Evolutionary conservation across 2,329 filamentous ascomycete genomes (phyloP).

Genomic region (Exserohilum rostratum): DNA sequence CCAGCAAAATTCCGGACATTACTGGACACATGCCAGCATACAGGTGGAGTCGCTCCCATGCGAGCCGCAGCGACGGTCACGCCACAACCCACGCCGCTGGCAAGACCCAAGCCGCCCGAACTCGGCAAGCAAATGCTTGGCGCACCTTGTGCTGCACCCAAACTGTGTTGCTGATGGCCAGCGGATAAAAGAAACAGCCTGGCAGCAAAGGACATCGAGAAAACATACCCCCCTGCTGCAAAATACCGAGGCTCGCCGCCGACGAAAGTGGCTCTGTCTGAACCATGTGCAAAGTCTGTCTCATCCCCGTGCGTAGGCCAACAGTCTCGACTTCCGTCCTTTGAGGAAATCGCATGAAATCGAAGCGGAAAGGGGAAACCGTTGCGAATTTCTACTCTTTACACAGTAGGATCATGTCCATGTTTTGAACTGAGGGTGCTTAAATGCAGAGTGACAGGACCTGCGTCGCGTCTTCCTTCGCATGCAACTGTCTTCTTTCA

Average conservation of each 20-base stretch:
- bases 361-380: constrained; percentile 1
- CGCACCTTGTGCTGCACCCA: not conserved
- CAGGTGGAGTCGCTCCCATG: not conserved
- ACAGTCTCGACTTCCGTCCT: not conserved
- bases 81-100: not conserved
- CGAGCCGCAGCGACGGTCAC: not conserved
- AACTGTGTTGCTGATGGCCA: not conserved
- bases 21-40: not conserved
- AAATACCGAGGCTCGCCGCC: not conserved
- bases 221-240: not conserved
- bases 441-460: not conserved
- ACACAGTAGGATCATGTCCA: not conserved
- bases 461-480: not conserved
- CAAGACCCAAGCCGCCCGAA: not conserved
- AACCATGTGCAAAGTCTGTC: not conserved
- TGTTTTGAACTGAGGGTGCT: not conserved
- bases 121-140: not conserved
- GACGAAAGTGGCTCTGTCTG: not conserved
- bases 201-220: not conserved
- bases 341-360: not conserved
- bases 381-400: not conserved
- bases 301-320: constrained; percentile 4
- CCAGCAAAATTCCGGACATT: constrained; percentile 1
- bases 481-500: not conserved
- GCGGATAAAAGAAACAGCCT: not conserved